A percentile compares a stretch with the other conserved stretches of the same genome.
Conservation (phyloP, 306 rosid genomes). For the Castanea crenata region DNA sequence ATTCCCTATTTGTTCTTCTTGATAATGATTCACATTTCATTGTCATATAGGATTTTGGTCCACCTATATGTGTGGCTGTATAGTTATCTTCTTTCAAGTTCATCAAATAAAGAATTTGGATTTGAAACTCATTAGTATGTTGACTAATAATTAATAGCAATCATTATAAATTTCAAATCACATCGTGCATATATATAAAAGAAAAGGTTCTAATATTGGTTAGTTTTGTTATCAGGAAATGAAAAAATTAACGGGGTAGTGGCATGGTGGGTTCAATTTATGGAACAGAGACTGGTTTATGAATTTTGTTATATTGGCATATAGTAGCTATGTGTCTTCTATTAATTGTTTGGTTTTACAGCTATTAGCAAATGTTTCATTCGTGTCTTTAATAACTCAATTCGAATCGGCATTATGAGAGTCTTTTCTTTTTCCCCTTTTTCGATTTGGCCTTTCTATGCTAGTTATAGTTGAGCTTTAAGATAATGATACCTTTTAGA, state of each 20-base stretch:
- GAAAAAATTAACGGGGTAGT: not conserved
- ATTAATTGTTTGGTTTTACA: not conserved
- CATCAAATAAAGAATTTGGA: too few species aligned
- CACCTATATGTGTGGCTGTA: not conserved
- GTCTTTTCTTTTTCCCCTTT: not conserved
- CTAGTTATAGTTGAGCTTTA: not conserved
- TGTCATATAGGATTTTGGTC: not conserved
- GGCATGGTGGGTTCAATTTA: not conserved
- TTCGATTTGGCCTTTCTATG: not conserved
- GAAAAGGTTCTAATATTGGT: not conserved
- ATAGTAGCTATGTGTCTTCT: too few species aligned
- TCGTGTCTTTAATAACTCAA: not conserved
- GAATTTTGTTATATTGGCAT: not conserved
- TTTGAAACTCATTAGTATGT: too few species aligned
- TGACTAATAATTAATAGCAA: too few species aligned
- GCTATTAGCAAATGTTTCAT: not conserved
- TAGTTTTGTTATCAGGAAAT: not conserved
- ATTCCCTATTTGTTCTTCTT: slow-evolving; percentile 5
- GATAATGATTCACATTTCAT: slow-evolving; percentile 2
- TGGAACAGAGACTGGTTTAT: not conserved
- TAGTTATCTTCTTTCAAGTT: not conserved
- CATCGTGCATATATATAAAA: too few species aligned
- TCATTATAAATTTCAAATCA: too few species aligned
- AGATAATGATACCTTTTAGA: not conserved
- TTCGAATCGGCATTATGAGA: not conserved